Evolutionary conservation across 352 stramenopile genomes (phyloP), one percentile per base, ranked within the genome.

Genomic region (Globisporangium rhizosaccharum): DNA sequence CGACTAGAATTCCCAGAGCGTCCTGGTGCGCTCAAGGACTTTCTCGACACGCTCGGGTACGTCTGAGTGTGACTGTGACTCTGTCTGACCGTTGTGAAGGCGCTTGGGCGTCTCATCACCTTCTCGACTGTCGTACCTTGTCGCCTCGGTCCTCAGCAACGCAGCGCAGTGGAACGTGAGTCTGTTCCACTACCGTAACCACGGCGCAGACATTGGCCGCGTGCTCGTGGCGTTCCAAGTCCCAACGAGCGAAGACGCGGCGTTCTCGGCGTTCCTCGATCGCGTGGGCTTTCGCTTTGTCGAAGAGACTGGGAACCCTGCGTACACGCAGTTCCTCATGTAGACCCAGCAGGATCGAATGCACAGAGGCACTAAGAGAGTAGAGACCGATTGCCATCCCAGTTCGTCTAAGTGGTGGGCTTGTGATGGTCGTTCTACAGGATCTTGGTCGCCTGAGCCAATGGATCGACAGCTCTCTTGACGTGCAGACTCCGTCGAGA

Each of bases 121-220:
- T 33, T 33, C 23, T 49, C 30, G 20, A 17, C 36, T 3, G 5
- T 2, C 33, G 41, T 51, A n/a, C 17, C 18, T 25, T 0, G 7
- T 41, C 12, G 11, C 17, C 12, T 17, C 45, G 23, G 30, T 18
- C 45, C 47, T 18, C 39, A 65, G 48, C 54, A 33, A 46, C 30
- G 65, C 28, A 25, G 75, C 71, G n/a, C 79, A 79, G 37, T 99
- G 92, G 92, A 99, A 99, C 71, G 87, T 99, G 50, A 98, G 90
- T 63, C 81, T 99, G 11, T 99, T 99, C 72, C 97, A 99, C 73
- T 99, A 99, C 66, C 82, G 97, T 59, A 99, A 99, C 72, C 96
- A 99, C 66, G 97, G 96, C 55, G 95, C 97, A 67, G 96, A 99
- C 65, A 98, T 99, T 70, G 97, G 97, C 39, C 85, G 96, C 47